Evolutionary conservation across 129 eudicot genomes (phyloP), one percentile per base, ranked within the genome.

Genomic region (Pulicaria dysenterica): DNA sequence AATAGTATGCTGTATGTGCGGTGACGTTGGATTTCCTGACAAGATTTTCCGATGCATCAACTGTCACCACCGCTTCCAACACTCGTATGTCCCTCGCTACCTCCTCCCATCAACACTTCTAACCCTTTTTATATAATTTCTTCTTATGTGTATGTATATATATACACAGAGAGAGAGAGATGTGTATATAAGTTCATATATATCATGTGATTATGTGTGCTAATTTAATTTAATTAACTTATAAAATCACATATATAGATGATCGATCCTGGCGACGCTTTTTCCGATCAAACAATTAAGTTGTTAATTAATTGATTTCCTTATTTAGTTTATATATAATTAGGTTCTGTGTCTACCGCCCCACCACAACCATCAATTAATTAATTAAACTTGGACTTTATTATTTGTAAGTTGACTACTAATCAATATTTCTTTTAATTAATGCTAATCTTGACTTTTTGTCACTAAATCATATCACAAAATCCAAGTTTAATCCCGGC

Each of bases 11-110:
- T 87, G 85, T 73, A 84, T 90, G 96, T 90, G 96, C 40, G 96
- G 96, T 54, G 96, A 90, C 69, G 86, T 85, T 42, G 96, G 96
- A 40, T 90, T 90, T 69, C 70, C 91, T n/a, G 95, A 85, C 61
- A 88, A 87, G 84, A 89, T 90, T 83, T 87, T 90, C 89, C 91
- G 84, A 67, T 90, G 96, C 81, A 69, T 37, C 81, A 79, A 64
- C 73, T 90, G 96, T 79, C 79, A 69, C 70, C 37, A 74, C 75
- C 96, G 95, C 75, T 90, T 79, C 79, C 96, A 90, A 49, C 96
- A 90, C 91, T 81, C 87, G 96, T 90, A 90, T 7, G 87, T 56
- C 38, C 12, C 31, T 24, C 1, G 31, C 31, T 24, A 24, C 31
- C 31, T 24, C 31, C 31, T 24, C 31, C 31, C 31, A 24, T 24